Base-by-base conservation (phyloP, 169 alveolate genomes). In the Theileria parva region DNA sequence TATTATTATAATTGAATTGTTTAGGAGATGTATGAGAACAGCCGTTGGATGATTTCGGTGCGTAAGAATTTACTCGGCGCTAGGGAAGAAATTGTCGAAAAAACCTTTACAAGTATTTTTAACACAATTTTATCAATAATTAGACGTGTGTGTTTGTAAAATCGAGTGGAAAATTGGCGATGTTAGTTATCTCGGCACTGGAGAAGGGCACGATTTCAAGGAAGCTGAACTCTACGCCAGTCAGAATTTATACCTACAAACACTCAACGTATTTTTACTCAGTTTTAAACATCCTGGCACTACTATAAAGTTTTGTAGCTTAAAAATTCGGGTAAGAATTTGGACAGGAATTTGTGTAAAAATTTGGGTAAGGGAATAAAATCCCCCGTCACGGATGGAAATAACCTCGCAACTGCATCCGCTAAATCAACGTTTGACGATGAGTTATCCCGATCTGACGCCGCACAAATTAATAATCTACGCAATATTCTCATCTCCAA, bases 11-110 rank as follows among this genome's bases (percentile, higher is more conserved):
- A n/a, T 48, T 12, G 57, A 12, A 48, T 53, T 57, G 27, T 57
- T 0, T 57, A 57, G 81, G 86, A 84, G 37, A 25, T 68, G 27
- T 57, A 68, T 8, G 90, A 76, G 50, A 77, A 74, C 27, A 84
- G 86, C 0, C 77, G 77, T 55, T 84, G 90, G 87, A 84, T 84
- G 63, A 86, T 84, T 17, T 50, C 80, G 21, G 73, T 77, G 19
- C 88, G 74, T 57, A 28, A 64, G 23, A 81, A 60, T 63, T 48
- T 13, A 51, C 55, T 68, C 12, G 63, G 63, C 23, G 80, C 80
- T 7, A 15, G 11, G 15, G 85, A 74, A 19, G 57, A 17, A 19
- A 64, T 17, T 5, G 59, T 75, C 23, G 51, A 77, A 51, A 74
- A 72, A 37, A 74, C 63, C 0, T 74, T 74, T 19, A 73, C 79